A percentile compares a stretch with the other conserved stretches of the same genome.
Evolutionary conservation across 129 eudicot species (phyloP).

Genomic region (Cynara cardunculus): DNA sequence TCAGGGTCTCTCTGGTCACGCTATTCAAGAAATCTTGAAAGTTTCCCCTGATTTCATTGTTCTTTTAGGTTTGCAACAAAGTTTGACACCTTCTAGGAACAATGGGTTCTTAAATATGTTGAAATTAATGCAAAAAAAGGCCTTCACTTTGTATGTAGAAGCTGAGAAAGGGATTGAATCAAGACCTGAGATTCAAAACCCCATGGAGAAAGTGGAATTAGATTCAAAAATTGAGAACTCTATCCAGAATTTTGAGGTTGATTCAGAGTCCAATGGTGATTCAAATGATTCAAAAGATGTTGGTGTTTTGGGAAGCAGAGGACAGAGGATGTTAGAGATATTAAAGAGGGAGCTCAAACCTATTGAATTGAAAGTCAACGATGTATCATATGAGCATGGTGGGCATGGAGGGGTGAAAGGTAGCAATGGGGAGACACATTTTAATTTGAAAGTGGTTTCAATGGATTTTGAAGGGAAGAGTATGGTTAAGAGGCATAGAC

Average conservation of each 20-base stretch:
- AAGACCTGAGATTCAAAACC: not conserved
- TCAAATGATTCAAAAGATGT: not conserved
- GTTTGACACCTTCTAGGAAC: constrained; percentile 77
- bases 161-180: constrained; percentile 39
- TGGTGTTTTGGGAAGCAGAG: constrained; percentile 55
- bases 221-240: not conserved
- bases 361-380: constrained; percentile 54
- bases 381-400: constrained; percentile 92
- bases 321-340: constrained; percentile 53
- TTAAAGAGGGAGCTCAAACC: constrained; percentile 61
- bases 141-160: constrained; percentile 55
- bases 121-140: constrained; percentile 74
- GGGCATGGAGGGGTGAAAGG: constrained; percentile 84
- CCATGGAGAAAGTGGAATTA: not conserved
- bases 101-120: constrained; percentile 94
- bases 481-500: constrained; percentile 84
- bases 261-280: constrained; percentile 9
- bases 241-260: constrained; percentile 7
- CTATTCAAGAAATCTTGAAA: constrained; percentile 51
- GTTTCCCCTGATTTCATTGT: constrained; percentile 72
- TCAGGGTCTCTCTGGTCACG: constrained; percentile 65
- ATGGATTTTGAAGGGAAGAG: constrained; percentile 85
- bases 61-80: constrained; percentile 81
- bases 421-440: constrained; percentile 86
- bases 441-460: constrained; percentile 73